Evolutionary conservation across 768 basidiomycete genomes (phyloP).

Genomic region (Porpolomopsis calyptriformis): DNA sequence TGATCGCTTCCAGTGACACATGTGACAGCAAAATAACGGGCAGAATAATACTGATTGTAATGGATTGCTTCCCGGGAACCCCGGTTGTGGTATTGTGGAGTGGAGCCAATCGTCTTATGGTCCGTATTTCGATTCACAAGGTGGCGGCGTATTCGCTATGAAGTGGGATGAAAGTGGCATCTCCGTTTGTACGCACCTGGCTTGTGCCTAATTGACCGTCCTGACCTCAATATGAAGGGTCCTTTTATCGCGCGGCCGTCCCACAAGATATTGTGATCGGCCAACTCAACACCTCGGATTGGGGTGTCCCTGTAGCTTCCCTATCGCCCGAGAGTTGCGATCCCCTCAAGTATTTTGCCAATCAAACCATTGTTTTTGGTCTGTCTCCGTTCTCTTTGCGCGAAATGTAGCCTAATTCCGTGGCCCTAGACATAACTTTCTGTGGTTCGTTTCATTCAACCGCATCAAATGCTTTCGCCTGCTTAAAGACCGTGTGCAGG

Average conservation of each 20-base stretch:
- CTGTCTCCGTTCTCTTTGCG: conserved; percentile 21
- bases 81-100: conserved; percentile 71
- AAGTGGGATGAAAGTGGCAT: conserved; percentile 77
- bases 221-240: conserved; percentile 40
- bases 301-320: conserved; percentile 59
- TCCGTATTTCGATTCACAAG: conserved; percentile 64
- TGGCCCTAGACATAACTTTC: conserved; percentile 60
- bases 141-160: conserved; percentile 83
- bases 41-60: conserved; percentile 45
- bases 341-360: conserved; percentile 45
- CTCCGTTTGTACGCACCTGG: conserved; percentile 51
- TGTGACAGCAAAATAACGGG: conserved; percentile 34
- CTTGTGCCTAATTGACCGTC: background rate
- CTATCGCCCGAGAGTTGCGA: conserved; percentile 47
- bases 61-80: conserved; percentile 41
- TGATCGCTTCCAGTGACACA: background rate
- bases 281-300: conserved; percentile 51
- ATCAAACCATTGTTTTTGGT: conserved; percentile 74
- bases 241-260: conserved; percentile 70
- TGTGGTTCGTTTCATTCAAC: conserved; percentile 42
- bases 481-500: conserved; percentile 27
- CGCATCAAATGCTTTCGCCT: conserved; percentile 5
- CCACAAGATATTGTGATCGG: conserved; percentile 56
- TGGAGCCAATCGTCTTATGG: conserved; percentile 80
- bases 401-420: background rate